Evolutionary conservation across 1,284 basidiomycete species (phyloP), one percentile per base, ranked within the genome.

Genomic region (Leccinum griseonigrum): DNA sequence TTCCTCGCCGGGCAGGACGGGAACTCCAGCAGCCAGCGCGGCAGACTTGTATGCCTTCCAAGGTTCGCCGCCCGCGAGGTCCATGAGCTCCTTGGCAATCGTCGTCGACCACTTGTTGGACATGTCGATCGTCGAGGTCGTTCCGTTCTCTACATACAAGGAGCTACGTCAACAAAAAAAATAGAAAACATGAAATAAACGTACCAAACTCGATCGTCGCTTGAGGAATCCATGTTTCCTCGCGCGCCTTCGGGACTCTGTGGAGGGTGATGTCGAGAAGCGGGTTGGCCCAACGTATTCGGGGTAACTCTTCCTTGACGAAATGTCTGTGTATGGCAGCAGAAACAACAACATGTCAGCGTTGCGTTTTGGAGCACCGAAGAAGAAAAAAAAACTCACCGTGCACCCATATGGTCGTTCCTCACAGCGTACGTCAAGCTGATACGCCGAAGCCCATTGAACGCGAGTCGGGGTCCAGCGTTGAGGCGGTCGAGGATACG

Each of bases 381-480:
- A 40, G 6, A 10, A 9, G 1, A 7, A 46, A 46, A 10, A 16
- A 48, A 48, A 48, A 65, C 79, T 60, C 60, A 82, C 83, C 87
- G 80, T 28, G 89, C 87, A 66, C 88, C 90, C 69, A 86, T 90
- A 71, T 91, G 87, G 71, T 90, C 87, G 70, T 91, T 90, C 64
- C 79, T 77, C 43, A 77, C 76, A 1, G 88, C 88, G 51, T 85
- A 78, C 1, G 83, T 84, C 34, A 91, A 74, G 61, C 78, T 83
- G 22, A 91, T 70, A 8, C 76, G 74, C 59, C 81, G 83, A 40
- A 91, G 74, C 8, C 76, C 77, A 0, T 75, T 68, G 2, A 92
- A 74, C 1, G 78, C 71, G n/a, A 89, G 84, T 57, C 77, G 79
- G 1, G 90, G 90, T 2, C 78, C 71, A 6, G 78, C 74, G 50